These are phyloP conservation scores for Scutellaria galericulata DNA, from an alignment of 257 asterid genomes.

Conservation along the genomic window DNA sequence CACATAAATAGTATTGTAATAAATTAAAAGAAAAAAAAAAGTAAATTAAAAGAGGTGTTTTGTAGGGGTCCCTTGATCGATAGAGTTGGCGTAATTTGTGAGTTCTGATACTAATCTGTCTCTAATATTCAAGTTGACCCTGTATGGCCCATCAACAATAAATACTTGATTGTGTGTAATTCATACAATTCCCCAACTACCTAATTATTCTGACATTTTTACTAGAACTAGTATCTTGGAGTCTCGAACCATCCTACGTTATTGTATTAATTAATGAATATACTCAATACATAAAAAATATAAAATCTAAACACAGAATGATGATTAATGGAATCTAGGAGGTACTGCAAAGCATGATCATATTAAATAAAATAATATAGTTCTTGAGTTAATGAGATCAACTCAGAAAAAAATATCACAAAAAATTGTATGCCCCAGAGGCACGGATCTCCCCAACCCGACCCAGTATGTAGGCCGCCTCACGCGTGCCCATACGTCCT, in stretches of 20 bases:
- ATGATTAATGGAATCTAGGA: no score
- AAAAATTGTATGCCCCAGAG: no score
- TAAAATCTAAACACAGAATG: no score
- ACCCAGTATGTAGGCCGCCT: no score
- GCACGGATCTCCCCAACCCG: no score
- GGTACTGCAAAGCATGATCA: no score
- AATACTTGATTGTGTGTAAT: conserved; percentile 21
- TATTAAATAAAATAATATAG: no score
- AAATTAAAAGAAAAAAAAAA: neutral
- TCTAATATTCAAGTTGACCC: conserved; percentile 12
- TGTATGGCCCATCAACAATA: conserved; percentile 26
- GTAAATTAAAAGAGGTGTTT: neutral
- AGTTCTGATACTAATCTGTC: neutral
- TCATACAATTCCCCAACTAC: conserved; percentile 20
- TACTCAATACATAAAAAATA: no score
- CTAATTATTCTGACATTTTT: neutral
- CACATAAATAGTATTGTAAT: no score
- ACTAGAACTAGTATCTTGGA: neutral
- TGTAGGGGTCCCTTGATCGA: conserved; percentile 18
- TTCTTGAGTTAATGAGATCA: no score
- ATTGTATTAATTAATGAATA: neutral
- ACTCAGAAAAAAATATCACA: no score
- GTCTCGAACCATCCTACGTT: conserved; percentile 10
- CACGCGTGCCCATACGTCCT: no score
- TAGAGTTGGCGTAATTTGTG: neutral